Percentiles rank a stretch among this genome's conserved stretches.
Conservation (phyloP, 225 moss, liverwort and hornwort species). For the Climacium dendroides region DNA sequence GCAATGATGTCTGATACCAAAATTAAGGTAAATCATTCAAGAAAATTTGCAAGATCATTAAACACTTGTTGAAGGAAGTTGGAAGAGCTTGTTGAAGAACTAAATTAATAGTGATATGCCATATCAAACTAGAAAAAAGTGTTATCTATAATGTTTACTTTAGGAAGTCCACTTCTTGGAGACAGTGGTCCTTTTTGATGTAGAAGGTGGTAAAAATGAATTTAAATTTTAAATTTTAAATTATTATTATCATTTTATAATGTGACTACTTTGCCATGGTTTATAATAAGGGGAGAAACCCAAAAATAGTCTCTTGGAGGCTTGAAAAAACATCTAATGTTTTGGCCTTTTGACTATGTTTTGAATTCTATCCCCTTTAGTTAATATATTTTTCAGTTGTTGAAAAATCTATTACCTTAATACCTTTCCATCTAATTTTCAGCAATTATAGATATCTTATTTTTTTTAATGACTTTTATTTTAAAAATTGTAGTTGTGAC, state of each 20-base stretch:
- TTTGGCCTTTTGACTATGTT: too few relatives aligned
- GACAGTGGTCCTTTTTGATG: background rate
- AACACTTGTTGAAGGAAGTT: background rate
- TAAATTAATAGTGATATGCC: background rate
- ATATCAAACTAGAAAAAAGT: background rate
- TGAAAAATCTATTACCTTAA: background rate
- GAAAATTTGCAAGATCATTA: background rate
- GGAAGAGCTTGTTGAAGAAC: background rate
- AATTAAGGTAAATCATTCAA: background rate
- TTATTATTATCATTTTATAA: too few relatives aligned
- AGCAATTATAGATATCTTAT: too few relatives aligned
- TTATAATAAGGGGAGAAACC: too few relatives aligned
- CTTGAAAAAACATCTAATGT: too few relatives aligned
- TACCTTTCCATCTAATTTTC: background rate
- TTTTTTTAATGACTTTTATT: background rate
- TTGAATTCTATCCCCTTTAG: background rate
- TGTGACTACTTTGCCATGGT: too few relatives aligned
- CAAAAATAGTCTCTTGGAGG: too few relatives aligned
- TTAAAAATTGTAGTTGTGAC: background rate
- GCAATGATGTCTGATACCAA: accelerated
- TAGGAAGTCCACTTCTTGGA: background rate
- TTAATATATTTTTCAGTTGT: background rate
- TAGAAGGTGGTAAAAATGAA: background rate
- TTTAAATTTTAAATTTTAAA: too few relatives aligned
- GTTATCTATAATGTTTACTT: background rate